Evolutionary conservation across 306 rosid species (phyloP).

Genomic region (Albizia julibrissin): DNA sequence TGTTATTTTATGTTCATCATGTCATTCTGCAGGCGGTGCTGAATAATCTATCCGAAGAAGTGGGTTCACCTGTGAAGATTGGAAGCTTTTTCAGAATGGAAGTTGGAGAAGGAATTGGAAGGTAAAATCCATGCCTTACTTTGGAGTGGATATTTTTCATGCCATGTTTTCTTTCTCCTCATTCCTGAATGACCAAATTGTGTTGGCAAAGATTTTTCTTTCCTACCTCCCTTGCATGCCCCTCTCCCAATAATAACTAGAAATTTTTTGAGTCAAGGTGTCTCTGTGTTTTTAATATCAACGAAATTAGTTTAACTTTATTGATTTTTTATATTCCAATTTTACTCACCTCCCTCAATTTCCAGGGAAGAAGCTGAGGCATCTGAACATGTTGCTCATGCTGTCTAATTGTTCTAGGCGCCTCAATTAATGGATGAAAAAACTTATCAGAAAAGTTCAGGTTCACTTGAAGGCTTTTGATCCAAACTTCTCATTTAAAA

Average conservation of each 20-base stretch:
- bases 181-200: background rate
- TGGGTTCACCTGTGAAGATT: slow-evolving; percentile 83
- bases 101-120: slow-evolving; percentile 89
- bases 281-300: background rate
- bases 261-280: background rate
- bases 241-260: background rate
- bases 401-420: slow-evolving; percentile 42
- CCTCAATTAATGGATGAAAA: slow-evolving; percentile 29
- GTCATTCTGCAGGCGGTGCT: slow-evolving; percentile 54
- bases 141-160: background rate
- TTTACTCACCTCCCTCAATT: slow-evolving; percentile 26
- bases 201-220: background rate
- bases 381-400: slow-evolving; percentile 74
- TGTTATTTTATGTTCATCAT: slow-evolving; percentile 29
- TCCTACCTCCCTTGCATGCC: background rate
- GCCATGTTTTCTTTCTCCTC: background rate
- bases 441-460: slow-evolving; percentile 21
- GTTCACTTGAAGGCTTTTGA: slow-evolving; percentile 22
- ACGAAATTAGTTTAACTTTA: slow-evolving; percentile 19
- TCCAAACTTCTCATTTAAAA: background rate
- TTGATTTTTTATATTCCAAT: slow-evolving; percentile 13
- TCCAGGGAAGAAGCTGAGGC: slow-evolving; percentile 73
- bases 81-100: slow-evolving; percentile 85
- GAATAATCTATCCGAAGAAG: slow-evolving; percentile 76
- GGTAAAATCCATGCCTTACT: slow-evolving; percentile 48